Percentiles rank a stretch among this genome's conserved stretches.
Evolutionary conservation across 129 eudicot genomes (phyloP).

Genomic region (Escallonia herrerae): DNA sequence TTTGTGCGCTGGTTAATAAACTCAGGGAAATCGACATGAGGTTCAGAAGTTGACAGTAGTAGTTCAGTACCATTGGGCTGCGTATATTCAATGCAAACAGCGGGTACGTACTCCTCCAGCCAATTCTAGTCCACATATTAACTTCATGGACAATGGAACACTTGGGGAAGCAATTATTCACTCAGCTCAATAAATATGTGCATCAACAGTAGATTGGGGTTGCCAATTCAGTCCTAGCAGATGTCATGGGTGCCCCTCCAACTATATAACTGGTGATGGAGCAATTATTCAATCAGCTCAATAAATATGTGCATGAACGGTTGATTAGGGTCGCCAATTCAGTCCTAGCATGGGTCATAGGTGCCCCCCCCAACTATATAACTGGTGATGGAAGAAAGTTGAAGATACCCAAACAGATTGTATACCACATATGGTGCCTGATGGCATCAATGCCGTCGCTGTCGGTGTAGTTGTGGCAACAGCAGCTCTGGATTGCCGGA

Average conservation of each 20-base stretch:
- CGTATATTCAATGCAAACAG: background rate
- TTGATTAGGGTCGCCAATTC: background rate
- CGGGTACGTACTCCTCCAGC: background rate
- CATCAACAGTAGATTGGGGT: too few relatives aligned
- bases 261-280: too few relatives aligned
- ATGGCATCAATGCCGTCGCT: slow-evolving; percentile 5
- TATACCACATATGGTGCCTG: slow-evolving; percentile 3
- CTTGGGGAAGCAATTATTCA: background rate
- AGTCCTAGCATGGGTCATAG: background rate
- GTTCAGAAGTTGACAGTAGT: too few relatives aligned
- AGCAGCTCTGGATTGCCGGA: slow-evolving; percentile 5
- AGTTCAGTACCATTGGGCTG: background rate
- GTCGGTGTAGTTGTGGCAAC: background rate
- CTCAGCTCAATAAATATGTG: too few relatives aligned
- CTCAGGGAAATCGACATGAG: too few relatives aligned
- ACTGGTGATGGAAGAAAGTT: background rate
- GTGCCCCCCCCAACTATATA: background rate
- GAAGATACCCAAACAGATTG: background rate
- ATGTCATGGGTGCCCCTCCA: too few relatives aligned
- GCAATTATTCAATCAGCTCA: background rate
- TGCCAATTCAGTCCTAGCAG: too few relatives aligned
- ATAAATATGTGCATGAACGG: background rate
- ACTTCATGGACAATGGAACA: background rate
- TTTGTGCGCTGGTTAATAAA: too few relatives aligned
- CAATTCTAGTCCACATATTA: background rate